A percentile compares a stretch with the other conserved stretches of the same genome.
phyloP scores from a whole-genome alignment of 2,329 filamentous ascomycete species.

The Aspergillus luchuensis region DNA sequence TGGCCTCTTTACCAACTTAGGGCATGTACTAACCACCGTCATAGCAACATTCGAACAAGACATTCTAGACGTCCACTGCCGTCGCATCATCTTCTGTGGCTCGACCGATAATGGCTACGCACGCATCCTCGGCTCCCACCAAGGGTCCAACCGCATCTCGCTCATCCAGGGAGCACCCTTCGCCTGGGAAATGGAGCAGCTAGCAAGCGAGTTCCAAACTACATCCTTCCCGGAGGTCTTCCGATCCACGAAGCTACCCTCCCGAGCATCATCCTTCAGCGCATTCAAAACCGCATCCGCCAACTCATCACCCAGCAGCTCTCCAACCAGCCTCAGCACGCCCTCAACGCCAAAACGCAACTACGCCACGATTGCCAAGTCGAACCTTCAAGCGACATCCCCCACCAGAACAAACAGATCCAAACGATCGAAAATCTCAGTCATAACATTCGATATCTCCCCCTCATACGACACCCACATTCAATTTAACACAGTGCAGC shows the following conservation, averaged over 20 bases:
- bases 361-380: slow-evolving; percentile 19
- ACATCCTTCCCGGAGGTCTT: slow-evolving; percentile 19
- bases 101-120: slow-evolving; percentile 49
- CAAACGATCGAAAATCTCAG: background rate
- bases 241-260: slow-evolving; percentile 12
- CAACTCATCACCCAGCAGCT: background rate
- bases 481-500: background rate
- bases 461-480: background rate
- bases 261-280: slow-evolving; percentile 9
- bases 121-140: slow-evolving; percentile 41
- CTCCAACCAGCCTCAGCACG: slow-evolving; percentile 1
- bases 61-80: slow-evolving; percentile 44
- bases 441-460: slow-evolving; percentile 1
- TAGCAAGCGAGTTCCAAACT: slow-evolving; percentile 25
- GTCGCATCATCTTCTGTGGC: slow-evolving; percentile 45
- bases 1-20: background rate
- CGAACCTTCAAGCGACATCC: background rate
- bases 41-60: slow-evolving; percentile 36
- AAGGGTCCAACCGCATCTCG: slow-evolving; percentile 35
- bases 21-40: background rate
- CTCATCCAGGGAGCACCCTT: slow-evolving; percentile 43
- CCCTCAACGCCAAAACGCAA: slow-evolving; percentile 17
- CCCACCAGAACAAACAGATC: background rate
- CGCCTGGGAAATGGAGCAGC: slow-evolving; percentile 36
- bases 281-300: background rate